Conservation (phyloP, 306 rosid species). For the Cicer chorassanicum region DNA sequence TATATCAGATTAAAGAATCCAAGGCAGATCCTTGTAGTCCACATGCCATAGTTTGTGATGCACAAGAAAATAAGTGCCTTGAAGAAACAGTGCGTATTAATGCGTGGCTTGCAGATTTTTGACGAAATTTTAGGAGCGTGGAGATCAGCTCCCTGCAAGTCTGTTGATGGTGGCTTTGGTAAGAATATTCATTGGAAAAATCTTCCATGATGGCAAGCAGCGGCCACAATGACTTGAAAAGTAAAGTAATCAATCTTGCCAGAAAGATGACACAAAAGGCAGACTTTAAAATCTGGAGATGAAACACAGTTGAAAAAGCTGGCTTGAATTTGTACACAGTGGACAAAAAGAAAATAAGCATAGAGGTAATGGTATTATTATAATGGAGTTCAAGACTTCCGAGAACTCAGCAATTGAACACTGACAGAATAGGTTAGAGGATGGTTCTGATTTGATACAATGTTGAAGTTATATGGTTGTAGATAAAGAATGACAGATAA, state of each 20-base stretch:
- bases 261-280: too few species aligned
- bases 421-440: background rate
- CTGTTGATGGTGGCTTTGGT: background rate
- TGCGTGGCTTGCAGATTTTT: background rate
- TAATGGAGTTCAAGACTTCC: background rate
- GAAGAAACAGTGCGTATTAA: background rate
- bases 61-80: background rate
- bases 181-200: background rate
- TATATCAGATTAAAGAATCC: too few species aligned
- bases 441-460: background rate
- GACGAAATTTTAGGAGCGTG: background rate
- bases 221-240: background rate
- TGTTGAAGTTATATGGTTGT: too few species aligned
- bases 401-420: background rate
- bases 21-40: too few species aligned
- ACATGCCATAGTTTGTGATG: too few species aligned
- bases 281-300: too few species aligned
- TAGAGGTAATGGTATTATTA: background rate
- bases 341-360: background rate
- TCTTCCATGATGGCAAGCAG: background rate
- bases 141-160: background rate
- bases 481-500: background rate
- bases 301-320: background rate
- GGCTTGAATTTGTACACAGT: background rate
- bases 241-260: background rate